These are phyloP conservation scores for Scalesia atractyloides DNA, from an alignment of 129 eudicot genomes.

Conservation along the genomic window DNA sequence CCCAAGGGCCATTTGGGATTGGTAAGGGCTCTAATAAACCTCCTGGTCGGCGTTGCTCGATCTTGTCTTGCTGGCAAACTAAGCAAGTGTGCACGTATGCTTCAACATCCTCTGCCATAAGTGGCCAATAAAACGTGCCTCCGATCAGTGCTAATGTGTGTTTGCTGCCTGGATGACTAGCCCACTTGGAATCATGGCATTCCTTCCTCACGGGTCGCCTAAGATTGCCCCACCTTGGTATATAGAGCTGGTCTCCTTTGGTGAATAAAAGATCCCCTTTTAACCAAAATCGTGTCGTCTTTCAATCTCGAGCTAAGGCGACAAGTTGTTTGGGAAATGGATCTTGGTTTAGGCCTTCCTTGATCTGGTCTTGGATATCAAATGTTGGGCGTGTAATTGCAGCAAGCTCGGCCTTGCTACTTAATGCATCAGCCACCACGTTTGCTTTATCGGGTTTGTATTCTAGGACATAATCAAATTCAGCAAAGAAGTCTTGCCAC, in stretches of 20 bases:
- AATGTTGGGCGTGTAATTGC: background rate
- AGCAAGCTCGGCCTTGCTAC: too few relatives aligned
- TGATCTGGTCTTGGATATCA: too few relatives aligned
- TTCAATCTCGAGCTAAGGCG: too few relatives aligned
- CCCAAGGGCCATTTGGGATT: too few relatives aligned
- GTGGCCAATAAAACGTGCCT: background rate
- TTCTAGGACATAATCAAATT: too few relatives aligned
- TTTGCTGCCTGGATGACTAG: background rate
- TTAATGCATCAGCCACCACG: too few relatives aligned
- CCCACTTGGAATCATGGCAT: constrained; percentile 3
- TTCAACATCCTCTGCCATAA: background rate
- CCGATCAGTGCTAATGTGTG: background rate
- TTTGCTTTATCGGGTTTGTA: too few relatives aligned
- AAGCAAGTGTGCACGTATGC: constrained; percentile 17
- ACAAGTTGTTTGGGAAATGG: too few relatives aligned
- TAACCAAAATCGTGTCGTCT: too few relatives aligned
- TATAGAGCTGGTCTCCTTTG: background rate
- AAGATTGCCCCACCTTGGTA: background rate
- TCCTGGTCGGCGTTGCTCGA: background rate
- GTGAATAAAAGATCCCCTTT: background rate
- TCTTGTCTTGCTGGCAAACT: constrained; percentile 30
- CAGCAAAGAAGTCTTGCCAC: too few relatives aligned
- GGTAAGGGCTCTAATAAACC: too few relatives aligned
- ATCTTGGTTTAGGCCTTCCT: too few relatives aligned
- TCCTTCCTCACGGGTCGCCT: background rate